Conservation (phyloP, 148 eudicot species). For the Spergularia bocconei region DNA sequence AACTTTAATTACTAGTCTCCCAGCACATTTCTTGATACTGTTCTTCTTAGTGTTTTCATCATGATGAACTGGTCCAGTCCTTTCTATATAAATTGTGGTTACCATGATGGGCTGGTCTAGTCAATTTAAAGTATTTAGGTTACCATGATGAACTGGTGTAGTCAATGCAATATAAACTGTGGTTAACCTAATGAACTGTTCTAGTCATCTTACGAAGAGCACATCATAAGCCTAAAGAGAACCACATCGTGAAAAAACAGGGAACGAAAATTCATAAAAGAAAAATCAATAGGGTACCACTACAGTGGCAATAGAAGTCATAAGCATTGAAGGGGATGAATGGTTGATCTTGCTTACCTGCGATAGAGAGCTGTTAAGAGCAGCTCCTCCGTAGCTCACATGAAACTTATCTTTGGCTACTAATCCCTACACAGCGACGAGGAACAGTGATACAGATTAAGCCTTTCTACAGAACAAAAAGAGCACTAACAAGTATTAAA, state of each 20-base stretch:
- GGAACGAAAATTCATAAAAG: background rate
- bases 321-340: background rate
- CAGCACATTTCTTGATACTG: too few relatives aligned
- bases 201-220: background rate
- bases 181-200: too few relatives aligned
- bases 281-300: background rate
- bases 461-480: background rate
- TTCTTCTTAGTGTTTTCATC: too few relatives aligned
- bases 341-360: conserved; percentile 47
- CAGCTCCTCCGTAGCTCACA: conserved; percentile 88
- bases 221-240: background rate
- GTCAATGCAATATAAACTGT: too few relatives aligned
- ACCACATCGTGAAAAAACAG: background rate
- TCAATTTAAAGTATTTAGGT: too few relatives aligned
- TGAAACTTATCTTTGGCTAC: conserved; percentile 94
- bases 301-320: background rate
- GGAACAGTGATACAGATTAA: background rate
- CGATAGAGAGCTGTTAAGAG: conserved; percentile 68
- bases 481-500: background rate
- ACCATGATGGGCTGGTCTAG: too few relatives aligned
- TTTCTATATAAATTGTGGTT: too few relatives aligned
- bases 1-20: too few relatives aligned
- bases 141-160: too few relatives aligned
- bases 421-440: conserved; percentile 57
- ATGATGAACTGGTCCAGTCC: too few relatives aligned